Base-by-base conservation (phyloP, 1,284 basidiomycete genomes). In the Porodaedalea pini region DNA sequence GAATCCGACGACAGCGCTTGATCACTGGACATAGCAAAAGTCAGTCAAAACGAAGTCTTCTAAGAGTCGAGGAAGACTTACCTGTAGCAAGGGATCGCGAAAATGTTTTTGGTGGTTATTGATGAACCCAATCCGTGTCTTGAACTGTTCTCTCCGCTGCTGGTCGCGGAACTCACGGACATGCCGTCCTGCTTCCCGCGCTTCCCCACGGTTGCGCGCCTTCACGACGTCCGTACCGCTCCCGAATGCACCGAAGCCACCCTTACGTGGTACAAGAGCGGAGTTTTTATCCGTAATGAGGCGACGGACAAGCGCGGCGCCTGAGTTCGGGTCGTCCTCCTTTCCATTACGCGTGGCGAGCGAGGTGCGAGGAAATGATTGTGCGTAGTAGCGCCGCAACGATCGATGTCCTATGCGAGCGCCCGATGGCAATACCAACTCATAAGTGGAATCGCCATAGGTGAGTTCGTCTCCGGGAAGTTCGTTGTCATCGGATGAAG, bases 361-460 rank as follows among this genome's bases (percentile, higher is more conserved):
- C 1, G 49, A 44, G n/a, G 54, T 47, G 5, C 74, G 70, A 17
- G 78, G 74, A 70, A 90, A 85, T 1, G 87, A 88, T 72, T 98
- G 96, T 2, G 85, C 80, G 71, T 98, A 97, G 71, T 97, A 95
- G 34, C 90, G 81, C 49, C 82, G 82, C 75, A 98, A 82, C 40
- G 85, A 85, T 36, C 95, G 86, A 68, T 99, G 97, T 0, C 95
- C 95, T 62, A 99, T 88, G 6, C 92, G 85, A 8, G 86, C 83
- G 40, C 97, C 97, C 0, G 94, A 96, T 0, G 97, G 94, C 4
- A 99, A 80, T 4, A 97, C 88, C n/a, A 99, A 86, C 65, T 98
- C 96, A 66, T 88, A 86, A 37, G 86, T 75, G 1, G 86, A 83
- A 67, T 92, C 88, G 34, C 88, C 90, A 61, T 87, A 88, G 0